A percentile compares a stretch with the other conserved stretches of the same genome.
Evolutionary conservation across 1,284 basidiomycete species (phyloP).

Genomic region (Sparassis latifolia): DNA sequence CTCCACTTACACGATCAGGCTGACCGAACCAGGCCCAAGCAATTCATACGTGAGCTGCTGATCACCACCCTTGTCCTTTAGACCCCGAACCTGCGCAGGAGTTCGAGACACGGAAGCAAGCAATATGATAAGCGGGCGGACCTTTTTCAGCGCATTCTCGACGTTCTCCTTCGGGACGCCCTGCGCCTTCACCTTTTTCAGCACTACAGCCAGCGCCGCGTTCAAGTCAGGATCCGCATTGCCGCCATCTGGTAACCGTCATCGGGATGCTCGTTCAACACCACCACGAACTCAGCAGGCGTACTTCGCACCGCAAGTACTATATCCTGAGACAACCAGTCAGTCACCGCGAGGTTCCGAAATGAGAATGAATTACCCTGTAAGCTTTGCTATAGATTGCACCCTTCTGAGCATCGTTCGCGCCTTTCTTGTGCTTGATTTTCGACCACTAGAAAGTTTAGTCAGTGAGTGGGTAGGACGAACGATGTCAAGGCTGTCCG

Average conservation of each 20-base stretch:
- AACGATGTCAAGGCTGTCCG: not conserved
- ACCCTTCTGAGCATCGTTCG: slow-evolving; percentile 62
- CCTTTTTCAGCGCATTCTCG: slow-evolving; percentile 64
- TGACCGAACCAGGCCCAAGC: slow-evolving; percentile 61
- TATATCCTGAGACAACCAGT: slow-evolving; percentile 50
- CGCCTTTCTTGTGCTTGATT: slow-evolving; percentile 78
- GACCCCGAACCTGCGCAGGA: slow-evolving; percentile 38
- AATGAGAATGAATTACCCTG: slow-evolving; percentile 38
- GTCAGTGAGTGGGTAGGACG: not conserved
- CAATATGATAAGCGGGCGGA: slow-evolving; percentile 21
- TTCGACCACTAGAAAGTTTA: slow-evolving; percentile 66
- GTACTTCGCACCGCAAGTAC: slow-evolving; percentile 59
- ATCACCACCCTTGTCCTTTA: slow-evolving; percentile 43
- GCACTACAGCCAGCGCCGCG: slow-evolving; percentile 48
- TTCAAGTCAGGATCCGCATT: slow-evolving; percentile 65
- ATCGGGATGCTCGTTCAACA: not conserved
- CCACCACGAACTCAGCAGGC: slow-evolving; percentile 14
- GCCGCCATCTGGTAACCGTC: slow-evolving; percentile 43
- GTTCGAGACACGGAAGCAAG: not conserved
- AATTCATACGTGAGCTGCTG: slow-evolving; percentile 65
- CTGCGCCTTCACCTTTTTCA: slow-evolving; percentile 56
- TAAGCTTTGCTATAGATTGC: slow-evolving; percentile 52
- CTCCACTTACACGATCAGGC: slow-evolving; percentile 64
- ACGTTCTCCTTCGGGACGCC: slow-evolving; percentile 79
- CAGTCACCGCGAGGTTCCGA: slow-evolving; percentile 4